These are phyloP conservation scores for Lactifluus subvellereus DNA, from an alignment of 768 basidiomycete species.

Conservation along the genomic window DNA sequence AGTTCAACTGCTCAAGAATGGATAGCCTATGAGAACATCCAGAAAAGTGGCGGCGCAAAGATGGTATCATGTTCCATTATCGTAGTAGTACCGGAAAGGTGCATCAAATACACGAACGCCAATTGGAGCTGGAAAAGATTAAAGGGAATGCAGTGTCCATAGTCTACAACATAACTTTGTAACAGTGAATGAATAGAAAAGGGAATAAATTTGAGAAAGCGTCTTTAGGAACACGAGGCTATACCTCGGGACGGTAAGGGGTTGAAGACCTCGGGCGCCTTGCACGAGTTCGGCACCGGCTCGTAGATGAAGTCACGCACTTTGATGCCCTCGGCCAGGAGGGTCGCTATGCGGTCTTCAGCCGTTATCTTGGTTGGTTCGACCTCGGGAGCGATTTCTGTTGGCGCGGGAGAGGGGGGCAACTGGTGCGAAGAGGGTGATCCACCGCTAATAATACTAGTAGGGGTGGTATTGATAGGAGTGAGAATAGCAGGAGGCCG, in stretches of 20 bases:
- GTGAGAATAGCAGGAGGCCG: neutral
- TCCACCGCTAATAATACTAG: too few relatives aligned
- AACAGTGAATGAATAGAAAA: neutral
- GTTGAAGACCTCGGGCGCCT: constrained; percentile 27
- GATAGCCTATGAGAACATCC: neutral
- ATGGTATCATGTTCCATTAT: neutral
- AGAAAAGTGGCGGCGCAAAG: neutral
- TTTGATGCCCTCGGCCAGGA: constrained; percentile 29
- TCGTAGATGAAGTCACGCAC: constrained; percentile 33
- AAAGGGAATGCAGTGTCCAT: neutral
- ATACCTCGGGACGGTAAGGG: constrained; percentile 22
- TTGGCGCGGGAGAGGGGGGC: constrained; percentile 27
- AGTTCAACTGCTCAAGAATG: too few relatives aligned
- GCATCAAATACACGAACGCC: neutral
- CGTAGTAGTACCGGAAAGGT: neutral
- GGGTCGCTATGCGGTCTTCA: constrained; percentile 6
- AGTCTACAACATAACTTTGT: neutral
- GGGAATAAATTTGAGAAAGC: neutral
- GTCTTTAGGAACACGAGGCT: neutral
- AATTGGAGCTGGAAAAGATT: neutral
- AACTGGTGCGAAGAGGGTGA: neutral
- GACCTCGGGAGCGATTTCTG: constrained; percentile 27
- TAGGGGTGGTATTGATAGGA: neutral
- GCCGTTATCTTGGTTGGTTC: constrained; percentile 14
- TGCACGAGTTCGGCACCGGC: constrained; percentile 4